These are phyloP conservation scores for Porogramme epimiltina DNA, from an alignment of 1,284 basidiomycete species.

Conservation along the genomic window DNA sequence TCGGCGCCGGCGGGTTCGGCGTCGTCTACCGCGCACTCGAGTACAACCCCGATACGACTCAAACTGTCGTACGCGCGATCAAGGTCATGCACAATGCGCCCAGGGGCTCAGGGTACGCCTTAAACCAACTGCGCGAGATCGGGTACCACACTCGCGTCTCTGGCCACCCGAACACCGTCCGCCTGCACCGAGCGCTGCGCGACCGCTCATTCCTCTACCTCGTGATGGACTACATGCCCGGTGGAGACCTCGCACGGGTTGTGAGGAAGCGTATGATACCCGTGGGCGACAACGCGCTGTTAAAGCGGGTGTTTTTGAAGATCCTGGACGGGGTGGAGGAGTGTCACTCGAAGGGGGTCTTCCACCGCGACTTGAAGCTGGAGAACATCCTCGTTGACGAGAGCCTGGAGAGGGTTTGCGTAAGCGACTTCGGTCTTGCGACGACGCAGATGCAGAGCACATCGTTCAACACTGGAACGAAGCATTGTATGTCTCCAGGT, in stretches of 20 bases:
- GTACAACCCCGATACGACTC: conserved; percentile 16
- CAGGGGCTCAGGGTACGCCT: background rate
- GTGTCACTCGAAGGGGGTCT: conserved; percentile 60
- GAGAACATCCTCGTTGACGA: conserved; percentile 65
- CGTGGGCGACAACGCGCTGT: conserved; percentile 48
- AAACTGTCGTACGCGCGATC: conserved; percentile 21
- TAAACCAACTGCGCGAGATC: conserved; percentile 25
- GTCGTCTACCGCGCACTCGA: conserved; percentile 56
- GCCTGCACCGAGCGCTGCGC: conserved; percentile 55
- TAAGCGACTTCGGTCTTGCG: conserved; percentile 71
- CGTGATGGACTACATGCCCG: conserved; percentile 60
- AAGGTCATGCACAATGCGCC: conserved; percentile 23
- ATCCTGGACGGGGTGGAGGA: conserved; percentile 63
- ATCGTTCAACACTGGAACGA: conserved; percentile 50
- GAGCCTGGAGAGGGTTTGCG: conserved; percentile 46
- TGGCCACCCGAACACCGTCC: conserved; percentile 57
- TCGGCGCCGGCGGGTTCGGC: conserved; percentile 66
- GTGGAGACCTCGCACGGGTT: conserved; percentile 64
- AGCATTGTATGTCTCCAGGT: conserved; percentile 63
- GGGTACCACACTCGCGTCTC: conserved; percentile 52
- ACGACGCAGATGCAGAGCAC: conserved; percentile 48
- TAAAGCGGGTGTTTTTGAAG: conserved; percentile 54
- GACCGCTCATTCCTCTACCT: conserved; percentile 54
- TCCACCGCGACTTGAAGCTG: conserved; percentile 72
- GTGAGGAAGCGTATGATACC: conserved; percentile 47